Evolutionary conservation across 176 grass and related monocot genomes (phyloP), one percentile per base, ranked within the genome.

Genomic region (Elymus sibiricus): DNA sequence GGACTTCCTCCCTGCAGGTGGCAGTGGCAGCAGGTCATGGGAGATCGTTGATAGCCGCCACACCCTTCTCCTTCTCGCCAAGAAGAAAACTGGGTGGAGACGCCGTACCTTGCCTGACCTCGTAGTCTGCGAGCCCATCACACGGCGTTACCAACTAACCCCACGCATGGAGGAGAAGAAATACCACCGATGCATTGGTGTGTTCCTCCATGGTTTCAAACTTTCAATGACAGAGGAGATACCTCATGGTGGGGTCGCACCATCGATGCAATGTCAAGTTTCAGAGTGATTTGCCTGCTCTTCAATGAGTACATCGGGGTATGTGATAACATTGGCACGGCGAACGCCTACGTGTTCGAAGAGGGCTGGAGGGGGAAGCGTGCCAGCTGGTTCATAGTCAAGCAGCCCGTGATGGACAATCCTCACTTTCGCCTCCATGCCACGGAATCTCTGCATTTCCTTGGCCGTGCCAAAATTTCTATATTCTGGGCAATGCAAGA

Each of bases 131-230:
- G 67, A 70, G 34, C 67, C 34, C 34, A 2, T 22, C 34, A 70
- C 35, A 21, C 67, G 35, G 2, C 17, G 67, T 10, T 70, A 70
- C 19, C 9, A 19, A 5, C 67, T 39, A 22, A n/a, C 39, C 67
- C 67, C 67, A 5, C 67, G 67, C 34, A 70, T 39, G 34, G 67
- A 70, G 67, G 67, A 70, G 6, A 70, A 22, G 35, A 70, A 70
- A 9, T 84, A 87, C 73, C 87, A 90, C 79, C 83, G 35, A 21
- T 39, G 34, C 67, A 17, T 69, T 9, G 37, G 11, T 22, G 32
- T 34, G 21, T 69, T 37, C 32, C 66, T 69, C 32, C 8, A 21
- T 34, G 17, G 29, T 10, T 22, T 19, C n/a, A n/a, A n/a, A n/a
- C n/a, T n/a, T n/a, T n/a, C 32, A 4, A 69, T 51, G 47, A 51